Conservation (phyloP, 116 monocot species). For the Zostera marina region DNA sequence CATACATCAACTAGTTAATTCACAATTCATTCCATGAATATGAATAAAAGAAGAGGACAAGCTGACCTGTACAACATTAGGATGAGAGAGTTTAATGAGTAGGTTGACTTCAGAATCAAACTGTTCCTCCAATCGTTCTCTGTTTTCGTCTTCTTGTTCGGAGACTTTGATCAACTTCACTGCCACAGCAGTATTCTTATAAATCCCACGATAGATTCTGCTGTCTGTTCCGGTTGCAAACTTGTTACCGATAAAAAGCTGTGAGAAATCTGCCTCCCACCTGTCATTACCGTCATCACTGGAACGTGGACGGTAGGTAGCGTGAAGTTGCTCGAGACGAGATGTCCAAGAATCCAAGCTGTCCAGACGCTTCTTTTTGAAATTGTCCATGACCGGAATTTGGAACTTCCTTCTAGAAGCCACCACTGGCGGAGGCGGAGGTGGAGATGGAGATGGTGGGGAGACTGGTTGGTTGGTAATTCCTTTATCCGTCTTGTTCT, state of each 20-base stretch:
- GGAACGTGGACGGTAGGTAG: too few relatives aligned
- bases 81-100: conserved; percentile 72
- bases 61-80: conserved; percentile 77
- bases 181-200: conserved; percentile 77
- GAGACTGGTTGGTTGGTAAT: background rate
- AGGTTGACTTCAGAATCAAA: conserved; percentile 79
- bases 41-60: background rate
- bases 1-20: too few relatives aligned
- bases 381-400: conserved; percentile 33
- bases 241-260: conserved; percentile 81
- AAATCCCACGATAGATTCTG: conserved; percentile 83
- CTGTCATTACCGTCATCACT: too few relatives aligned
- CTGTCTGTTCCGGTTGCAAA: conserved; percentile 87
- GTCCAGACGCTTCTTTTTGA: conserved; percentile 64
- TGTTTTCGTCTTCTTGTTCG: conserved; percentile 43
- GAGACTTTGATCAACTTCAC: conserved; percentile 83
- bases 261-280: conserved; percentile 92
- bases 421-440: conserved; percentile 5
- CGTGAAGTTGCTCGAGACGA: conserved; percentile 31
- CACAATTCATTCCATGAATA: too few relatives aligned
- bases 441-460: background rate
- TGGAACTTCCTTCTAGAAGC: conserved; percentile 6
- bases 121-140: conserved; percentile 45
- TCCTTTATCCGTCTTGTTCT: background rate
- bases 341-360: conserved; percentile 91